phyloP scores from a whole-genome alignment of 2,329 filamentous ascomycete species.

The Cercospora zeae-maydis region DNA sequence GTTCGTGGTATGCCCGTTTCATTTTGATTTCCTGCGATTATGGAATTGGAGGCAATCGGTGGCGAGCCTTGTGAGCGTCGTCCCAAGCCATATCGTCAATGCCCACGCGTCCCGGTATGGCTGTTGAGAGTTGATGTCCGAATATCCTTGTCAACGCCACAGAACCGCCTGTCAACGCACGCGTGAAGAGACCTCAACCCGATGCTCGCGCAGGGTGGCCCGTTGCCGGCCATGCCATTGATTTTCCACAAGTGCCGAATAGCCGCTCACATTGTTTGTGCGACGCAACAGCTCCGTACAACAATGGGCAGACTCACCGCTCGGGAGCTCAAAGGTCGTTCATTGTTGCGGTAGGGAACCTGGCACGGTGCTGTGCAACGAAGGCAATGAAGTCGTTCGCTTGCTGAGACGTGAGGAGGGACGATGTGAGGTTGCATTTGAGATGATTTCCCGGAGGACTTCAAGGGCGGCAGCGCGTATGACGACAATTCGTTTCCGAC shows the following conservation, averaged over 20 bases:
- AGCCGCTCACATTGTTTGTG: not conserved
- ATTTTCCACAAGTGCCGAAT: slow-evolving; percentile 3
- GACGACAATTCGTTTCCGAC: not conserved
- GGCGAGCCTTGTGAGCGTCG: not conserved
- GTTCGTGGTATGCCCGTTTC: no score
- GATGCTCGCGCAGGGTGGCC: not conserved
- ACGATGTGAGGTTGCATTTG: not conserved
- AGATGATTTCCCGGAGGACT: not conserved
- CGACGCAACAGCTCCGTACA: not conserved
- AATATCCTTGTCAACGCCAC: not conserved
- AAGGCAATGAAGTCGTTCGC: not conserved
- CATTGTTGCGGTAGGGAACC: not conserved
- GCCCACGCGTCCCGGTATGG: not conserved
- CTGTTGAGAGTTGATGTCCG: not conserved
- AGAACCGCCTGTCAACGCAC: not conserved
- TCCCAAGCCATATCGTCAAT: not conserved
- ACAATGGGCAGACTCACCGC: slow-evolving; percentile 8
- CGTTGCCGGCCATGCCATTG: not conserved
- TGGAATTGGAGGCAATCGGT: not conserved
- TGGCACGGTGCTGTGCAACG: not conserved
- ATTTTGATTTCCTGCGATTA: no score
- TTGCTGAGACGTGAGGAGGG: slow-evolving; percentile 1
- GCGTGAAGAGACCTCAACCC: not conserved
- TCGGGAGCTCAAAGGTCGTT: not conserved
- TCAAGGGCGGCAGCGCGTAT: no score